A percentile compares a stretch with the other conserved stretches of the same genome.
phyloP scores from a whole-genome alignment of 805 yeast genomes.

The Candida ficus region DNA sequence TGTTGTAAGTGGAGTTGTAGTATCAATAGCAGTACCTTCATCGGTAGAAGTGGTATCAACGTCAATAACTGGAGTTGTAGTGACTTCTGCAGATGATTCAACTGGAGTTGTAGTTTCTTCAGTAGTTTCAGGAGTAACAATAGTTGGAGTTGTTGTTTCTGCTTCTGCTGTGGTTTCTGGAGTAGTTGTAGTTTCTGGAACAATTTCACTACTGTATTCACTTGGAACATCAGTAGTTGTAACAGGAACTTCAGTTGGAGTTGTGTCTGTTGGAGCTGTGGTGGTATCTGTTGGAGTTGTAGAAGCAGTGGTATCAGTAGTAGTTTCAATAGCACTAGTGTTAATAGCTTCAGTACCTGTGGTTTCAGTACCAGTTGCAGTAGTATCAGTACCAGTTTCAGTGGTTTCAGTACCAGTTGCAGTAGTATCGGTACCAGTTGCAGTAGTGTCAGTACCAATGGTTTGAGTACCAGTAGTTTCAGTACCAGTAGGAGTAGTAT shows the following conservation, averaged over 20 bases:
- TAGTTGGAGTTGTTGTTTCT: not conserved
- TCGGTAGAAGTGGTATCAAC: not conserved
- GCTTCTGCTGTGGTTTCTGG: not conserved
- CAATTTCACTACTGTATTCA: not conserved
- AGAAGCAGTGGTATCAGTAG: not conserved
- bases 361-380: too few species aligned
- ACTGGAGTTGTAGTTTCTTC: not conserved
- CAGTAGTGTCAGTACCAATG: not conserved
- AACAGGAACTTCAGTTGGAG: constrained; percentile 5
- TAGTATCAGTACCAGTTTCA: too few species aligned
- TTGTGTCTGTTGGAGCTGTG: constrained; percentile 4
- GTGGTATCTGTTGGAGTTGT: constrained; percentile 1
- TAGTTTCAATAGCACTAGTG: not conserved
- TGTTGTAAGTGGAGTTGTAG: not conserved
- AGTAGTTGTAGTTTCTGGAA: not conserved
- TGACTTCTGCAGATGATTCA: not conserved
- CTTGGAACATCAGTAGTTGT: not conserved
- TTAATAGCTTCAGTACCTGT: not conserved
- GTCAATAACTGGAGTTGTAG: constrained; percentile 5
- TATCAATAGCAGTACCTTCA: not conserved
- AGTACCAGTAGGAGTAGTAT: not conserved
- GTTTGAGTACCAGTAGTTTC: not conserved
- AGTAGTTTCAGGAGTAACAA: not conserved
- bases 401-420: too few species aligned
- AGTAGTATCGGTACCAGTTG: too few species aligned